A percentile compares a stretch with the other conserved stretches of the same genome.
phyloP scores from a whole-genome alignment of 2,329 filamentous ascomycete species.

The Lasiodiplodia gonubiensis region DNA sequence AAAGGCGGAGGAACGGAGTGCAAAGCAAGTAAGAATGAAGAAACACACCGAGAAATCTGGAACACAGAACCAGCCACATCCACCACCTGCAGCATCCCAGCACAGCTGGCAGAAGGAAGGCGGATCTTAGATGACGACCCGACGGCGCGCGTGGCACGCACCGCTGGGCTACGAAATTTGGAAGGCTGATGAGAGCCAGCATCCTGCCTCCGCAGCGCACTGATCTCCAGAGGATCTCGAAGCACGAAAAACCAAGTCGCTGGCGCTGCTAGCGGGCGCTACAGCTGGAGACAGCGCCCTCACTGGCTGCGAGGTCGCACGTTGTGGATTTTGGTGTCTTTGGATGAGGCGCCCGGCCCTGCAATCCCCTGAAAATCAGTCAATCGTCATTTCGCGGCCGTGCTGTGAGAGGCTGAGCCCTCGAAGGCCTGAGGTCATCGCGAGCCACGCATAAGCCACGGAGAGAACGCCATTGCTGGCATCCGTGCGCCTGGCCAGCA shows the following conservation, averaged over 20 bases:
- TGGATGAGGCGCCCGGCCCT: constrained; percentile 13
- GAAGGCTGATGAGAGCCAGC: constrained; percentile 4
- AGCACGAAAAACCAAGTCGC: constrained; percentile 16
- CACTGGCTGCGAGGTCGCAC: not conserved
- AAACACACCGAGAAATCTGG: not conserved
- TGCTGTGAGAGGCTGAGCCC: constrained; percentile 15
- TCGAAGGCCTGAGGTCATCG: constrained; percentile 14
- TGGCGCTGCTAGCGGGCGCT: constrained; percentile 14
- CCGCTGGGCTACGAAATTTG: constrained; percentile 9
- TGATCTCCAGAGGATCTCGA: constrained; percentile 12
- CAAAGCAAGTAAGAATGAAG: not conserved
- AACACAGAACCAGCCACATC: constrained; percentile 8
- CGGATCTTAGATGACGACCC: constrained; percentile 14
- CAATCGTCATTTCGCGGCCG: constrained; percentile 19
- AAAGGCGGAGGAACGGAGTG: not conserved
- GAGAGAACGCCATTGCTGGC: not conserved
- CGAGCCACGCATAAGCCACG: constrained; percentile 22
- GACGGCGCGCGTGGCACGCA: not conserved
- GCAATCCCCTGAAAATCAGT: constrained; percentile 21
- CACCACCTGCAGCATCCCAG: not conserved
- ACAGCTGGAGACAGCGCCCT: constrained; percentile 6
- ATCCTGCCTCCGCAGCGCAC: constrained; percentile 20
- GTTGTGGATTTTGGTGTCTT: constrained; percentile 18
- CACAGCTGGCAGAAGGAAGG: constrained; percentile 6
- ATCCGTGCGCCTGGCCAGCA: constrained; percentile 8